phyloP scores from a whole-genome alignment of 2,329 filamentous ascomycete genomes.

The Fusarium sterilihyphosum region DNA sequence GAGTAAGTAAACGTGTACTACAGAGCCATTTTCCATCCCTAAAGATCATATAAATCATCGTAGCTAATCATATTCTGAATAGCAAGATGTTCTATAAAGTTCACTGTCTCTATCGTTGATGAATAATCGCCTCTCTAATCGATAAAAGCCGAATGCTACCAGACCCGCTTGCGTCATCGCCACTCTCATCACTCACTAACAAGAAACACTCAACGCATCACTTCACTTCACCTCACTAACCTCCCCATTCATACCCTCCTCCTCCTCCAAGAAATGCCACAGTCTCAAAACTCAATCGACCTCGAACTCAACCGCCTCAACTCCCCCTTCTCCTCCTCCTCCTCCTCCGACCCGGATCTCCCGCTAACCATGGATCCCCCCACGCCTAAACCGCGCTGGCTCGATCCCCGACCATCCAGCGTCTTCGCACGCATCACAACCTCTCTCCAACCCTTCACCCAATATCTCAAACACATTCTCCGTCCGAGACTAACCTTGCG shows the following conservation, averaged over 20 bases:
- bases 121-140: background rate
- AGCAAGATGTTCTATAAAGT: accelerated
- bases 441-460: constrained; percentile 14
- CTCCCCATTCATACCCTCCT: background rate
- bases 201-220: background rate
- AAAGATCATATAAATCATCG: background rate
- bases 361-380: constrained; percentile 28
- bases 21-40: background rate
- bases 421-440: constrained; percentile 21
- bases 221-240: background rate
- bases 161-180: constrained; percentile 21
- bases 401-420: constrained; percentile 26
- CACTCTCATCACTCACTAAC: background rate
- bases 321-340: constrained; percentile 2
- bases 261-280: constrained; percentile 15
- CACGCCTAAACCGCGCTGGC: constrained; percentile 37
- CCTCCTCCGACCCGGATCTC: constrained; percentile 31
- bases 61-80: accelerated
- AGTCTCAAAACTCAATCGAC: constrained; percentile 3
- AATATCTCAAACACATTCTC: constrained; percentile 25
- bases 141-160: background rate
- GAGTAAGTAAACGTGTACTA: accelerated
- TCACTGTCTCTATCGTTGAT: background rate
- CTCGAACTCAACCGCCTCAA: constrained; percentile 26
- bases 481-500: constrained; percentile 49